Conservation (phyloP, 2,329 filamentous ascomycete species). For the Neofusicoccum laricinum region DNA sequence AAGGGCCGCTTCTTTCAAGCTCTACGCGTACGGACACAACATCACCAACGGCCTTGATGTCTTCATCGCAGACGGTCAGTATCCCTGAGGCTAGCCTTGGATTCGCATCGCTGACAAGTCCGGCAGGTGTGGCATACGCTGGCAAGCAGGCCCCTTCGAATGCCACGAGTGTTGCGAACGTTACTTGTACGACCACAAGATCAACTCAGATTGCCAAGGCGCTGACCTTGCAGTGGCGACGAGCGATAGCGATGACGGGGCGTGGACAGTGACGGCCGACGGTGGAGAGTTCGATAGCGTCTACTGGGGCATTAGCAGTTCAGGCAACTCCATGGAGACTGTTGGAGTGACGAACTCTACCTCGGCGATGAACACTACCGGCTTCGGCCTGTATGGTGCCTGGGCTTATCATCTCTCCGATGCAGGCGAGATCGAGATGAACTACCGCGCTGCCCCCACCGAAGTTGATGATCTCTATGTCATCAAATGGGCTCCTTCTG, state of each 20-base stretch:
- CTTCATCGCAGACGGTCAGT: conserved; percentile 35
- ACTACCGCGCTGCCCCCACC: conserved; percentile 24
- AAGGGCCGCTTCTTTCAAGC: conserved; percentile 19
- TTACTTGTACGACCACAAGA: conserved; percentile 26
- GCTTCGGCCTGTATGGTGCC: conserved; percentile 33
- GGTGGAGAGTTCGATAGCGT: conserved; percentile 18
- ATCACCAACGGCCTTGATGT: conserved; percentile 28
- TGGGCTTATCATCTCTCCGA: conserved; percentile 28
- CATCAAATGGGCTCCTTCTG: conserved; percentile 15
- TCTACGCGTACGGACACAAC: conserved; percentile 31
- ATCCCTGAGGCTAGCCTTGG: neutral
- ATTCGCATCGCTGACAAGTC: neutral
- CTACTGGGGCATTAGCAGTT: conserved; percentile 22
- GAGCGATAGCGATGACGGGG: conserved; percentile 12
- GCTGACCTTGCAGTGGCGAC: conserved; percentile 19
- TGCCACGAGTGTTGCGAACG: conserved; percentile 25
- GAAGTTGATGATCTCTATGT: conserved; percentile 19
- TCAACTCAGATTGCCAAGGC: neutral
- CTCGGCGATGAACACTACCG: conserved; percentile 20
- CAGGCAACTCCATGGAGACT: conserved; percentile 20
- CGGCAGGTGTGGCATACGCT: conserved; percentile 33
- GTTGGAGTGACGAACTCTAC: conserved; percentile 28
- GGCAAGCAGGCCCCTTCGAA: conserved; percentile 21
- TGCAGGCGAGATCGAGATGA: conserved; percentile 22
- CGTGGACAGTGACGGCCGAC: conserved; percentile 23